Evolutionary conservation across 139 green algal species (phyloP), one percentile per base, ranked within the genome.

Genomic region (Chlorella sp.): DNA sequence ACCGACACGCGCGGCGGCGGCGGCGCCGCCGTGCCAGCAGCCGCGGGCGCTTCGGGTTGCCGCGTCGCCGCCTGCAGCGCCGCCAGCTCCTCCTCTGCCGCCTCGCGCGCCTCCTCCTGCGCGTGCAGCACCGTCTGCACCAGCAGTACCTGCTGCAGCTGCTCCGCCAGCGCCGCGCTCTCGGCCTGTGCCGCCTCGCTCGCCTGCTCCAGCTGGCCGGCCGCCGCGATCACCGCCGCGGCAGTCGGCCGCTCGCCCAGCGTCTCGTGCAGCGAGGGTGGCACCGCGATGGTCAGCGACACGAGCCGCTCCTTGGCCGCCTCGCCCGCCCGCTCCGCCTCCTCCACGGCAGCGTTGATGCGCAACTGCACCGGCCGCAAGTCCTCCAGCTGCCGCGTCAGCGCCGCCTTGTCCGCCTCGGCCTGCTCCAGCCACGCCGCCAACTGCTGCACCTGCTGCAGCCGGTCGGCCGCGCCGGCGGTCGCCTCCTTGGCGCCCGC

Each of bases 311-410:
- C 12, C 41, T 4, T 29, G 29, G 5, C n/a, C 59, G 8, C 59
- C 31, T 67, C 31, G 31, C 59, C 29, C 23, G 23, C 19, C 23
- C 53, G 38, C 7, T n/a, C 8, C 8, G 58, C 19, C 58, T 8
- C n/a, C 58, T 8, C 51, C 11, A 27, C 51, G 14, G 51, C 51
- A 14, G 51, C 29, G 51, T 59, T 56, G 64, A 41, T 53, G 27
- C n/a, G 23, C 62, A 35, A 40, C 31, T 41, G 46, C 46, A 29
- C 25, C 29, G n/a, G 31, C 65, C 31, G 43, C 65, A 2, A 27
- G 8, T 21, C 8, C 21, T 35, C 56, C 71, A 77, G 42, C 42
- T 46, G 56, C 71, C 27, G 42, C 58, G 31, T 19, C 71, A 77
- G 71, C 31, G 33, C 38, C 27, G n/a, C 21, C n/a, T 38, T 45